Evolutionary conservation across 2,329 filamentous ascomycete species (phyloP).

Genomic region (Sporothrix schenckii): DNA sequence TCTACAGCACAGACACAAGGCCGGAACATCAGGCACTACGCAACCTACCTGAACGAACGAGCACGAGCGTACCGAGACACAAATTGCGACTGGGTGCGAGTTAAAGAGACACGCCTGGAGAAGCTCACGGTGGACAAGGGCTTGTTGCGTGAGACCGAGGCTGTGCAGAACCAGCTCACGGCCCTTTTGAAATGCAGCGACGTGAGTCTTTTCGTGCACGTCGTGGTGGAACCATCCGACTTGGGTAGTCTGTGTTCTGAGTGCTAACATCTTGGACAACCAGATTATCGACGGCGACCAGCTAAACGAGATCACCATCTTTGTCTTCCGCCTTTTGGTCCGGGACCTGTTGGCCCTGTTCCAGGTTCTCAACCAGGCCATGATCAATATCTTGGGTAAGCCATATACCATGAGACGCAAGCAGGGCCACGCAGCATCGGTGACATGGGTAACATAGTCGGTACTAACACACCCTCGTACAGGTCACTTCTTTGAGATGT

Average conservation of each 20-base stretch:
- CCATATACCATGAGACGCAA: not conserved
- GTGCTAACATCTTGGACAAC: not conserved
- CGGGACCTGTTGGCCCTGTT: conserved; percentile 88
- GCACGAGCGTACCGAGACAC: conserved; percentile 81
- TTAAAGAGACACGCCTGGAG: conserved; percentile 80
- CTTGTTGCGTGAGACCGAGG: conserved; percentile 85
- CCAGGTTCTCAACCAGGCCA: conserved; percentile 92
- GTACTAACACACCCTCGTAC: not conserved
- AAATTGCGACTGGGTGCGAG: conserved; percentile 85
- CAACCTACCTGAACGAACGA: conserved; percentile 81
- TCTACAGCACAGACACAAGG: conserved; percentile 84
- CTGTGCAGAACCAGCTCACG: conserved; percentile 83
- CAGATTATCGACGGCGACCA: conserved; percentile 80
- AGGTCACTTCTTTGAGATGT: conserved; percentile 99
- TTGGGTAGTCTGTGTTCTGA: not conserved
- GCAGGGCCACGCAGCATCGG: not conserved
- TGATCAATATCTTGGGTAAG: conserved; percentile 93
- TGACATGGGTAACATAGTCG: not conserved
- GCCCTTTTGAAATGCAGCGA: conserved; percentile 89
- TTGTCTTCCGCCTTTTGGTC: conserved; percentile 87
- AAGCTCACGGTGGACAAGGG: conserved; percentile 88
- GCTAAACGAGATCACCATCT: conserved; percentile 95
- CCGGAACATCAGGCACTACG: conserved; percentile 89
- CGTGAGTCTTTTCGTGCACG: conserved; percentile 45
- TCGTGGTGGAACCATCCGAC: not conserved